These are phyloP conservation scores for Orbilia javanica DNA, from an alignment of 2,329 filamentous ascomycete species.

Conservation along the genomic window DNA sequence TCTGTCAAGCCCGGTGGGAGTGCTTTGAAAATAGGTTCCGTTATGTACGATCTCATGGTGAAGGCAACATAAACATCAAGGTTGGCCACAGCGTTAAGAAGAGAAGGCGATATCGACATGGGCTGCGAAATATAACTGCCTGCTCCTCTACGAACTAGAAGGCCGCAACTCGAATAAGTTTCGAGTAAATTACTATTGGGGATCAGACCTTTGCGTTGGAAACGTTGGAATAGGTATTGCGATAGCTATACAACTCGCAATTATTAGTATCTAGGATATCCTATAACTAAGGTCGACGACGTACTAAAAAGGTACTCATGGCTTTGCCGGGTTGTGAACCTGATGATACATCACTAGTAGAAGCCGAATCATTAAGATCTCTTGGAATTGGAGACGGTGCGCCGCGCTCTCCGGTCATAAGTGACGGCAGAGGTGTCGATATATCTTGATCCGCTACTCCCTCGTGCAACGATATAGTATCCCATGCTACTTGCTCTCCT, in stretches of 20 bases:
- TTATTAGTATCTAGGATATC: not conserved
- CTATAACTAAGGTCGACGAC: not conserved
- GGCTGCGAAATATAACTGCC: slow-evolving; percentile 67
- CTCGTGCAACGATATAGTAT: slow-evolving; percentile 55
- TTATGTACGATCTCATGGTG: slow-evolving; percentile 69
- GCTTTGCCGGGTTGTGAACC: slow-evolving; percentile 26
- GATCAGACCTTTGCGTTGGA: slow-evolving; percentile 49
- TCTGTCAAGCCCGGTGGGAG: slow-evolving; percentile 66
- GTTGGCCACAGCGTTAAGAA: slow-evolving; percentile 66
- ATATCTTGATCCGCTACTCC: slow-evolving; percentile 27
- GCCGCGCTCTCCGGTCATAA: slow-evolving; percentile 35
- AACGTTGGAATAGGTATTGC: slow-evolving; percentile 54
- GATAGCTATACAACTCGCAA: slow-evolving; percentile 25
- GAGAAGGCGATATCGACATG: slow-evolving; percentile 64
- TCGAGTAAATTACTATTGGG: slow-evolving; percentile 19
- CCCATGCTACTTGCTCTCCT: slow-evolving; percentile 49
- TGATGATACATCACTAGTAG: slow-evolving; percentile 30
- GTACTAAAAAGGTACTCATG: slow-evolving; percentile 53
- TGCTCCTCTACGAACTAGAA: slow-evolving; percentile 32
- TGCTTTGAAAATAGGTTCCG: slow-evolving; percentile 67
- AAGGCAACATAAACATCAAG: slow-evolving; percentile 68
- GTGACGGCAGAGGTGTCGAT: slow-evolving; percentile 7
- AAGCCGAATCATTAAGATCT: slow-evolving; percentile 16
- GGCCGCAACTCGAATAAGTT: slow-evolving; percentile 32
- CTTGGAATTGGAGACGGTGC: slow-evolving; percentile 32